Percentiles rank a stretch among this genome's conserved stretches.
Conservation (phyloP, 305 asterid species). For the Fraxinus paxiana region DNA sequence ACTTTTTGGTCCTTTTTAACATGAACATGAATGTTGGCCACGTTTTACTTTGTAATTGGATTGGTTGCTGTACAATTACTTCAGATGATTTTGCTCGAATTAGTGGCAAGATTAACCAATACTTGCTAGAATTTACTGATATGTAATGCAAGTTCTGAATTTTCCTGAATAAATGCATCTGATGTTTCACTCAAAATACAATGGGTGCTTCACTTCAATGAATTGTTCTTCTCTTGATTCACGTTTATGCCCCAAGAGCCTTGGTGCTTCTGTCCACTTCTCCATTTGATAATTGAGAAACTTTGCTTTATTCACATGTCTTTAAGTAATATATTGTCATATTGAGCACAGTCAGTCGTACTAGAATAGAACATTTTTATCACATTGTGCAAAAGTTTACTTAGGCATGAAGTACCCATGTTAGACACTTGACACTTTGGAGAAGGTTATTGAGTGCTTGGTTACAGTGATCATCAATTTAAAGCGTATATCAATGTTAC, state of each 20-base stretch:
- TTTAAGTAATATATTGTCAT: background rate
- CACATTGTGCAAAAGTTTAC: background rate
- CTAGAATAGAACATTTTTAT: background rate
- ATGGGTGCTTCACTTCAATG: background rate
- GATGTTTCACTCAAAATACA: background rate
- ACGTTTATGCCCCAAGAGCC: background rate
- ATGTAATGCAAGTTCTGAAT: background rate
- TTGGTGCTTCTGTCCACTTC: background rate
- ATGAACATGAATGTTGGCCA: background rate
- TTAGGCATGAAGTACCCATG: background rate
- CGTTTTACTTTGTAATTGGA: background rate
- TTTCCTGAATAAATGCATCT: background rate
- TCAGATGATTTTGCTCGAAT: background rate
- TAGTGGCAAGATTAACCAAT: background rate
- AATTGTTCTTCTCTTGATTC: background rate
- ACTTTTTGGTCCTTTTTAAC: background rate
- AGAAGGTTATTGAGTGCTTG: background rate
- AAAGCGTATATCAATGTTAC: background rate
- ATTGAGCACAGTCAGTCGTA: background rate
- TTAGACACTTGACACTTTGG: background rate
- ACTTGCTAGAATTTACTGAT: background rate
- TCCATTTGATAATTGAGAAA: background rate
- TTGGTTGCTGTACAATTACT: background rate
- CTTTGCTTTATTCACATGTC: background rate
- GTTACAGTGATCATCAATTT: background rate